Conservation (phyloP, 768 basidiomycete genomes). For the Tricholoma hemisulphureum region DNA sequence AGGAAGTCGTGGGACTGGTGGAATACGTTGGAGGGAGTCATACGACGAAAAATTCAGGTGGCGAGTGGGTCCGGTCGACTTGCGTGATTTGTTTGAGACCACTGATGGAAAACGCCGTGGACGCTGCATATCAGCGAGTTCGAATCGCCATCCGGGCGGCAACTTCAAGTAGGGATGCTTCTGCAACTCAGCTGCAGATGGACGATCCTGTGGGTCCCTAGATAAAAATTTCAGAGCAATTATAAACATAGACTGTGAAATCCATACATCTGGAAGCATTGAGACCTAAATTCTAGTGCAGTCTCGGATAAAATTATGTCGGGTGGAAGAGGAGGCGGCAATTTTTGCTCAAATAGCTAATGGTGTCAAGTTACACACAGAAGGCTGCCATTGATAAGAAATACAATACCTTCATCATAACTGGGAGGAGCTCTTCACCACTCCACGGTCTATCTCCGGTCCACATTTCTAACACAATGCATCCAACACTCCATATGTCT, state of each 20-base stretch:
- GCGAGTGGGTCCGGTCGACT: constrained; percentile 4
- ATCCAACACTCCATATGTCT: constrained; percentile 95
- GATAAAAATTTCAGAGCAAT: constrained; percentile 3
- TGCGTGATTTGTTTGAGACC: constrained; percentile 10
- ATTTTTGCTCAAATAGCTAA: constrained; percentile 65
- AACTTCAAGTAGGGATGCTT: constrained; percentile 62
- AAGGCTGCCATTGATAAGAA: constrained; percentile 9
- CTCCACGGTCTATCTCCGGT: constrained; percentile 88
- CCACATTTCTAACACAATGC: constrained; percentile 95
- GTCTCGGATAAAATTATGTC: constrained; percentile 58
- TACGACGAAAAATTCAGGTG: not conserved
- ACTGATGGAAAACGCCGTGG: constrained; percentile 7
- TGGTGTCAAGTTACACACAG: not conserved
- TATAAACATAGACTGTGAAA: not conserved
- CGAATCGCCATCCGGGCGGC: constrained; percentile 51
- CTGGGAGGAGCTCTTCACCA: constrained; percentile 66
- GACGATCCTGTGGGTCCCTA: constrained; percentile 70
- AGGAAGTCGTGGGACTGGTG: constrained; percentile 1
- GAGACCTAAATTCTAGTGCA: constrained; percentile 70
- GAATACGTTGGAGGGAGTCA: not conserved
- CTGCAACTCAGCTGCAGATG: constrained; percentile 62
- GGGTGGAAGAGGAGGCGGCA: constrained; percentile 74
- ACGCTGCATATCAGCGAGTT: constrained; percentile 8
- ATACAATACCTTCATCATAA: constrained; percentile 82
- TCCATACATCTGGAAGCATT: constrained; percentile 74